Percentiles rank a stretch among this genome's conserved stretches.
Conservation (phyloP, 345 rosid species). For the Eucalyptus regnans region DNA sequence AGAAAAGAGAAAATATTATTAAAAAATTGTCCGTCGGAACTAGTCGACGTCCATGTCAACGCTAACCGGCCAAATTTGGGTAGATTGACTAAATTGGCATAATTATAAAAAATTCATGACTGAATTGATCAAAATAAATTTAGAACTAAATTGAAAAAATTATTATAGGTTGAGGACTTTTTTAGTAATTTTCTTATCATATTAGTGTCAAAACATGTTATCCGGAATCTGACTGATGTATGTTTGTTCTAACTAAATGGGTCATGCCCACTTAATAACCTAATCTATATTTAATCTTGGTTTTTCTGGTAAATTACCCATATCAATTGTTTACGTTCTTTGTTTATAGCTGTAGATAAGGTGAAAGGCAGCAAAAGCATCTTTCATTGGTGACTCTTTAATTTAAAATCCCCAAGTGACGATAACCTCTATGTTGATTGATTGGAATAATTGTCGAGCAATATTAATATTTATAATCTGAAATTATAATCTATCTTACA, state of each 20-base stretch:
- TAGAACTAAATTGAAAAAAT: no score
- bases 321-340: background rate
- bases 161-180: no score
- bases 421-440: background rate
- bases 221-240: accelerated
- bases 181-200: background rate
- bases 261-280: background rate
- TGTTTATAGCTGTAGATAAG: background rate
- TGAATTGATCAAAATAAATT: no score
- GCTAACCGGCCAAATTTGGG: accelerated
- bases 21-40: accelerated
- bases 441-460: background rate
- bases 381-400: background rate
- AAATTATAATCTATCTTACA: background rate
- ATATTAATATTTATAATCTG: background rate
- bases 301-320: background rate
- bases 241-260: background rate
- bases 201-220: background rate
- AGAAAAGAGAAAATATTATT: no score
- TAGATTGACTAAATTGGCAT: accelerated
- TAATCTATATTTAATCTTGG: background rate
- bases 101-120: no score
- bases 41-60: accelerated
- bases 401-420: background rate
- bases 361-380: background rate